Evolutionary conservation across 1,284 basidiomycete genomes (phyloP).

Genomic region (Ganoderma sinense): DNA sequence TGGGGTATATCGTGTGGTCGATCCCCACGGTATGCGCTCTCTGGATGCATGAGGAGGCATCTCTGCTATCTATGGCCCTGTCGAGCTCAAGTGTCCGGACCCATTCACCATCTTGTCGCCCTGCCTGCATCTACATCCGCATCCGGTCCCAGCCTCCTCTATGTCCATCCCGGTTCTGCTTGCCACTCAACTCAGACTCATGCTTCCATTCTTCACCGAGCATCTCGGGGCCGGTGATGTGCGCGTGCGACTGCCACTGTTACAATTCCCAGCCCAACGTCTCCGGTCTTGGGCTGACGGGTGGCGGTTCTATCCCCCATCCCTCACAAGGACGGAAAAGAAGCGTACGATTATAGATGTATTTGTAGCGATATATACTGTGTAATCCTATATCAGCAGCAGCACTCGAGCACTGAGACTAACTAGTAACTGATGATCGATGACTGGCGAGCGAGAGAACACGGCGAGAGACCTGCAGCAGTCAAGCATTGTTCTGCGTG

Average conservation of each 20-base stretch:
- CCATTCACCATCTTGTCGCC: not conserved
- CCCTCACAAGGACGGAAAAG: not conserved
- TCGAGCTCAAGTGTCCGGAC: not conserved
- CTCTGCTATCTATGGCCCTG: conserved; percentile 8
- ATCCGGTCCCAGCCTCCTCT: not conserved
- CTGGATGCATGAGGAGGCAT: not conserved
- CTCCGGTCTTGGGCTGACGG: not conserved
- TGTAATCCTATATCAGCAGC: conserved; percentile 32
- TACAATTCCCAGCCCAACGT: not conserved
- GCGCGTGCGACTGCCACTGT: not conserved
- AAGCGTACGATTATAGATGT: conserved; percentile 30
- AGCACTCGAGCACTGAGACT: conserved; percentile 7
- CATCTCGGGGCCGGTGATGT: conserved; percentile 9
- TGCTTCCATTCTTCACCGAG: conserved; percentile 2
- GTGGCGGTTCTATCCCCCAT: not conserved
- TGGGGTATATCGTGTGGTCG: not conserved
- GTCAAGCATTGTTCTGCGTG: not conserved
- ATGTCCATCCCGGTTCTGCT: not conserved
- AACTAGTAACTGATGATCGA: not conserved
- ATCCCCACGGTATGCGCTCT: not conserved
- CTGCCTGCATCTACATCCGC: not conserved
- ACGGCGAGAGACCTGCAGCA: not conserved
- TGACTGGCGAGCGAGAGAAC: not conserved
- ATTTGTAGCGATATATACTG: conserved; percentile 33
- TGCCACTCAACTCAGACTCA: not conserved